Evolutionary conservation across 176 grass and related monocot species (phyloP), one percentile per base, ranked within the genome.

Genomic region (Pontederia crassipes): DNA sequence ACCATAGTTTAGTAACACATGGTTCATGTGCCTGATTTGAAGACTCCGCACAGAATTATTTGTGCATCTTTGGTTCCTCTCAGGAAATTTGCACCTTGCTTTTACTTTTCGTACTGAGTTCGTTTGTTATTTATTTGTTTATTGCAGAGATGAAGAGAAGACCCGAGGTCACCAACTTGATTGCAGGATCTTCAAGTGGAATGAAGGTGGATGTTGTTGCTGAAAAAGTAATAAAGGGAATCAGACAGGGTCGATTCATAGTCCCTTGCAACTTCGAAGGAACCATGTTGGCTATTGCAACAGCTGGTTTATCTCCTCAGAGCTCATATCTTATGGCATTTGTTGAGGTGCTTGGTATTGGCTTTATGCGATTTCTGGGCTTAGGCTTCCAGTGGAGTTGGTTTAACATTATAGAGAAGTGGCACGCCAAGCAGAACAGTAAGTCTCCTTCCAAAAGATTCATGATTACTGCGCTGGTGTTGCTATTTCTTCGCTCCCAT

Each of bases 241-340:
- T 95, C 55, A 95, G 86, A 89, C 51, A 59, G 35, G 90, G 80
- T 14, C 79, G 69, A 18, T 95, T 95, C 65, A 74, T 70, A 67
- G 48, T 81, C 18, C 86, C 90, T 8, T 95, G 90, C 77, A 95
- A 95, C 58, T 95, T 95, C 0, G 82, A 89, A 29, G 90, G 90
- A 11, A 47, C 71, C 46, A 89, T 95, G 80, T 66, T 95, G 28
- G 77, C 90, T 65, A 66, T 95, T 20, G 90, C 86, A 47, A 95
- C 90, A 71, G 75, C 74, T 76, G 90, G 90, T 75, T 53, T 95
- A 52, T 86, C 90, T 16, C 86, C 90, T 0, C 90, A 95, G 64
- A 89, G 86, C 69, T 95, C 90, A 28, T 68, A 62, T 0, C 15
- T 86, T 70, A 79, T 62, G 57, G 86, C 77, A 58, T 78, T 95